Conservation (phyloP, 495 filamentous ascomycete species). For the Penicillium cinerascens region DNA sequence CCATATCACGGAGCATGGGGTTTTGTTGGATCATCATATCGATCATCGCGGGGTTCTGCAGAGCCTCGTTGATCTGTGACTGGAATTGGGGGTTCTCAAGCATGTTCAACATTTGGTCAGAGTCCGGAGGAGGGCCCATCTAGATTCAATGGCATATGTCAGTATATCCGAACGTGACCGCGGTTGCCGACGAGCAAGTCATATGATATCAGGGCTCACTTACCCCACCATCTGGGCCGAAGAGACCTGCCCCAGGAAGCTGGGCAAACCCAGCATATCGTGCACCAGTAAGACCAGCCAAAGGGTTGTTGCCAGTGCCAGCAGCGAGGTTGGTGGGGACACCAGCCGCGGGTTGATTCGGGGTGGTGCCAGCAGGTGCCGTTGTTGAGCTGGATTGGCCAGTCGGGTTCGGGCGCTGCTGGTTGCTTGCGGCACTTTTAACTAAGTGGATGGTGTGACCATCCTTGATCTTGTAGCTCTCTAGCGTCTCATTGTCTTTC, state of each 20-base stretch:
- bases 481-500: slow-evolving; percentile 85
- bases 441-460: slow-evolving; percentile 97
- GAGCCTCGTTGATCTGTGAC: slow-evolving; percentile 83
- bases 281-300: slow-evolving; percentile 88
- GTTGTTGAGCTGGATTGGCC: slow-evolving; percentile 46
- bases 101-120: slow-evolving; percentile 77
- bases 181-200: not conserved
- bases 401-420: slow-evolving; percentile 55
- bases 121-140: slow-evolving; percentile 87
- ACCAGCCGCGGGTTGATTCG: slow-evolving; percentile 50
- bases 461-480: slow-evolving; percentile 88
- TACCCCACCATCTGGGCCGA: slow-evolving; percentile 96
- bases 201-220: slow-evolving; percentile 37
- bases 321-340: slow-evolving; percentile 89
- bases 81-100: slow-evolving; percentile 81
- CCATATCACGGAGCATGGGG: slow-evolving; percentile 80
- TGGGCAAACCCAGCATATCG: slow-evolving; percentile 90
- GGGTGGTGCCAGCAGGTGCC: slow-evolving; percentile 46
- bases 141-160: slow-evolving; percentile 30
- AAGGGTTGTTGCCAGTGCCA: slow-evolving; percentile 85
- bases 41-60: slow-evolving; percentile 87
- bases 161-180: slow-evolving; percentile 10
- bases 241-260: slow-evolving; percentile 82
- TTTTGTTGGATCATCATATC: slow-evolving; percentile 89
- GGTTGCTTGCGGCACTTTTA: slow-evolving; percentile 90